Percentiles rank a stretch among this genome's conserved stretches.
Evolutionary conservation across 2,329 filamentous ascomycete species (phyloP).

Genomic region (Cladophialophora psammophila): DNA sequence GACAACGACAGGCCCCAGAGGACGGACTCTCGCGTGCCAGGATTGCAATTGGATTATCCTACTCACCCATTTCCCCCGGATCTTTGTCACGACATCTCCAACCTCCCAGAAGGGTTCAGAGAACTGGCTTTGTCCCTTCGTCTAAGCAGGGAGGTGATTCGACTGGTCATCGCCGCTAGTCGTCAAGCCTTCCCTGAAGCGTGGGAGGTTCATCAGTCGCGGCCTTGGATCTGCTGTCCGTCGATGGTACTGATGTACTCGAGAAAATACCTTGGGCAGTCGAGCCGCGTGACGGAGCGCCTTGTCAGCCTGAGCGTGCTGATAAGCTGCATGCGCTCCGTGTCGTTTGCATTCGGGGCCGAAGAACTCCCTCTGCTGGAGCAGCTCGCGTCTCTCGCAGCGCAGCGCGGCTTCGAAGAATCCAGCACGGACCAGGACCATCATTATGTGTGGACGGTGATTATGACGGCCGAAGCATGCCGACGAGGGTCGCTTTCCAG

Average conservation of each 20-base stretch:
- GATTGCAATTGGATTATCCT: slow-evolving; percentile 10
- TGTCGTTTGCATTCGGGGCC: background rate
- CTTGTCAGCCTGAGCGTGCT: slow-evolving; percentile 19
- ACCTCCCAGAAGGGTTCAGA: slow-evolving; percentile 16
- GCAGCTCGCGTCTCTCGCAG: background rate
- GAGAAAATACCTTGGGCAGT: background rate
- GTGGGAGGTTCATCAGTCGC: background rate
- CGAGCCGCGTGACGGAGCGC: slow-evolving; percentile 11
- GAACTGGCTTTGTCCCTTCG: slow-evolving; percentile 12
- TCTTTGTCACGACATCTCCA: slow-evolving; percentile 15
- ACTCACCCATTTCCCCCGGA: slow-evolving; percentile 16
- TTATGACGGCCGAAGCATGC: slow-evolving; percentile 11
- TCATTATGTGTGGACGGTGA: slow-evolving; percentile 14
- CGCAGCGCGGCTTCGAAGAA: slow-evolving; percentile 3
- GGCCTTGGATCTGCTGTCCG: background rate
- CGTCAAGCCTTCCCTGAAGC: slow-evolving; percentile 5
- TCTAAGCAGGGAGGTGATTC: slow-evolving; percentile 16
- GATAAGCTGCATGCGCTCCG: slow-evolving; percentile 7
- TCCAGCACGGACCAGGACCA: slow-evolving; percentile 10
- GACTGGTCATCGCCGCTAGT: slow-evolving; percentile 11
- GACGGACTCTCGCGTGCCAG: too few species aligned
- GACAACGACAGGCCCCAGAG: too few species aligned
- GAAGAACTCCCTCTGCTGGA: slow-evolving; percentile 1
- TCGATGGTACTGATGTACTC: slow-evolving; percentile 10
- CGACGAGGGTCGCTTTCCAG: background rate